phyloP scores from a whole-genome alignment of 805 yeast genomes.

The Kuraishia molischiana region DNA sequence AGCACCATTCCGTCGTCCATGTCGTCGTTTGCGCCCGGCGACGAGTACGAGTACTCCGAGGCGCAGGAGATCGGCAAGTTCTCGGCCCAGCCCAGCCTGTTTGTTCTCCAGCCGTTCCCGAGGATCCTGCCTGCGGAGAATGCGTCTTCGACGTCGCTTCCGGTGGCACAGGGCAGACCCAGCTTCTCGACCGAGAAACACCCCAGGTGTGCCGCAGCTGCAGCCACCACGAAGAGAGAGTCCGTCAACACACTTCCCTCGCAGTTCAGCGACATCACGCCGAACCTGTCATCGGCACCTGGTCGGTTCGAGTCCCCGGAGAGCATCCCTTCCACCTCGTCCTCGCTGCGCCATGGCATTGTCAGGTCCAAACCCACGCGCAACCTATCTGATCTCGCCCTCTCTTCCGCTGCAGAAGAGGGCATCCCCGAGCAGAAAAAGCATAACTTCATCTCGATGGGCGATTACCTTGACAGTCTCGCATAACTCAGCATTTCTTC shows the following conservation, averaged over 20 bases:
- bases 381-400: not conserved
- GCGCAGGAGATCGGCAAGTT: not conserved
- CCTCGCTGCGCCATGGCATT: not conserved
- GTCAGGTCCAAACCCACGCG: not conserved
- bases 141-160: not conserved
- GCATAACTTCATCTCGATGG: constrained; percentile 1
- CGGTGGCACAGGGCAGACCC: not conserved
- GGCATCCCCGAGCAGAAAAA: not conserved
- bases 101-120: not conserved
- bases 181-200: not conserved
- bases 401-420: not conserved
- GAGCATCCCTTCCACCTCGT: not conserved
- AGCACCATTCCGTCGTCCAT: not conserved
- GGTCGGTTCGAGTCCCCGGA: not conserved
- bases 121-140: not conserved
- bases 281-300: not conserved
- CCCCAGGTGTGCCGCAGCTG: not conserved
- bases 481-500: not conserved
- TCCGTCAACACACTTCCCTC: constrained; percentile 2
- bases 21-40: not conserved
- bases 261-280: constrained; percentile 1
- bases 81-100: too few relatives aligned
- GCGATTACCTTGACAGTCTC: not conserved
- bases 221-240: not conserved
- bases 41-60: not conserved